These are phyloP conservation scores for Agaricus subrufescens DNA, from an alignment of 768 basidiomycete genomes.

Conservation along the genomic window DNA sequence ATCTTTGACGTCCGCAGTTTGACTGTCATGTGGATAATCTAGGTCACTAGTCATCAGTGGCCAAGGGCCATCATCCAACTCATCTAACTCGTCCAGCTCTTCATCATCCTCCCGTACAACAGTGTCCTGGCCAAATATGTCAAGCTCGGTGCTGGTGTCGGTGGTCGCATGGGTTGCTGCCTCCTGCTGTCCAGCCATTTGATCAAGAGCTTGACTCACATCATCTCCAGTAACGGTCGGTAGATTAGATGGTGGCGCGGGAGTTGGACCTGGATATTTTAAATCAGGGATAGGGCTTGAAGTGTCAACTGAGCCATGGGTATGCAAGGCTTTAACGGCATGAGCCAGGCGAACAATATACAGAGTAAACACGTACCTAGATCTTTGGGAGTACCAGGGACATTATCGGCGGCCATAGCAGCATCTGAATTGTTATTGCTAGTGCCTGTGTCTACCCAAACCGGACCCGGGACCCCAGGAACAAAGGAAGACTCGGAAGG, in stretches of 20 bases:
- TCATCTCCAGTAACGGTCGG: not conserved
- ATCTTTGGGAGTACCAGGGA: no score
- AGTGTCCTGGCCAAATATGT: no score
- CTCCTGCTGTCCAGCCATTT: not conserved
- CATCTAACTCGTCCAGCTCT: slow-evolving; percentile 14
- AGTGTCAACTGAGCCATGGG: not conserved
- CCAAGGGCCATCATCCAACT: not conserved
- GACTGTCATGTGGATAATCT: not conserved
- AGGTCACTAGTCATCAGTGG: slow-evolving; percentile 8
- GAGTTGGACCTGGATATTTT: not conserved
- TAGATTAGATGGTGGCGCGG: not conserved
- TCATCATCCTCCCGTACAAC: slow-evolving; percentile 1
- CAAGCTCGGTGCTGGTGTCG: no score
- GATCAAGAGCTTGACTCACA: not conserved
- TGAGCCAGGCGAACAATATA: not conserved
- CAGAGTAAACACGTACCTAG: no score
- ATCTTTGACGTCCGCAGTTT: not conserved
- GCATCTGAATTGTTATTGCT: not conserved
- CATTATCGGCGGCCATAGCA: no score
- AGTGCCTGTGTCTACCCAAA: no score
- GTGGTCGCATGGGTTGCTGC: not conserved
- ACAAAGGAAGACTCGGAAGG: no score
- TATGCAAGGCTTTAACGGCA: not conserved
- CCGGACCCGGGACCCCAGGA: no score
- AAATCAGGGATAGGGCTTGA: not conserved